Conservation (phyloP, 2,329 filamentous ascomycete species). For the Dactylellina parvicollis region DNA sequence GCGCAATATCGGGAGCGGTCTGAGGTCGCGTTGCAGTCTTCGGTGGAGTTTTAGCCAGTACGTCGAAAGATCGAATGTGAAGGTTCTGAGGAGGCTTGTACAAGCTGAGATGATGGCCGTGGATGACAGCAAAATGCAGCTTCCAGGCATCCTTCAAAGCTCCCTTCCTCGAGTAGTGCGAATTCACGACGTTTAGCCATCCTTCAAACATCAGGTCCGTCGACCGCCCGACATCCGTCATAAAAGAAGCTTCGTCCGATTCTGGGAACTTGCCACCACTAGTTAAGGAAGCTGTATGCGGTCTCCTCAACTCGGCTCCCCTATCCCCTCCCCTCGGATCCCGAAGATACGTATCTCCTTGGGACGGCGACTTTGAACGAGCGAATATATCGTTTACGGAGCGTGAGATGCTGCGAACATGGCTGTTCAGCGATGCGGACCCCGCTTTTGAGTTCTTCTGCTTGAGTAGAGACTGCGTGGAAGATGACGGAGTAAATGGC, state of each 20-base stretch:
- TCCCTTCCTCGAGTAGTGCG: slow-evolving; percentile 57
- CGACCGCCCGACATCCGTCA: slow-evolving; percentile 47
- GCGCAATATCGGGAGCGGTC: slow-evolving; percentile 57
- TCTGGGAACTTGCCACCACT: slow-evolving; percentile 44
- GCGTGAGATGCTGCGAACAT: slow-evolving; percentile 58
- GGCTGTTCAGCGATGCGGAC: slow-evolving; percentile 56
- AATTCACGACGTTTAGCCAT: slow-evolving; percentile 59
- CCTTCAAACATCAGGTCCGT: slow-evolving; percentile 55
- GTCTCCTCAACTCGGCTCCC: slow-evolving; percentile 22
- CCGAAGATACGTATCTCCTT: slow-evolving; percentile 53
- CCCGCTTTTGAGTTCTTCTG: slow-evolving; percentile 47
- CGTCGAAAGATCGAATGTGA: slow-evolving; percentile 58
- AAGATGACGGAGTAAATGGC: slow-evolving; percentile 45
- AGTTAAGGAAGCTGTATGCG: slow-evolving; percentile 37
- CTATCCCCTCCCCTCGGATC: slow-evolving; percentile 40
- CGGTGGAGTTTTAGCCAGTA: slow-evolving; percentile 53
- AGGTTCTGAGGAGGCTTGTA: slow-evolving; percentile 58
- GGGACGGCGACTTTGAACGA: slow-evolving; percentile 57
- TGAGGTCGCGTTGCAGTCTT: slow-evolving; percentile 56
- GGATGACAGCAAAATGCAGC: slow-evolving; percentile 58
- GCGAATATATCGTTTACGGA: slow-evolving; percentile 59
- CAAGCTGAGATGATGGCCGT: slow-evolving; percentile 56
- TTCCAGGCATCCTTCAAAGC: slow-evolving; percentile 58
- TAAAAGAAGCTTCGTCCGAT: slow-evolving; percentile 35
- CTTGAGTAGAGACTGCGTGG: slow-evolving; percentile 24